A percentile compares a stretch with the other conserved stretches of the same genome.
These are phyloP conservation scores for Exophiala dermatitidis DNA, from an alignment of 2,329 filamentous ascomycete genomes.

Conservation along the genomic window DNA sequence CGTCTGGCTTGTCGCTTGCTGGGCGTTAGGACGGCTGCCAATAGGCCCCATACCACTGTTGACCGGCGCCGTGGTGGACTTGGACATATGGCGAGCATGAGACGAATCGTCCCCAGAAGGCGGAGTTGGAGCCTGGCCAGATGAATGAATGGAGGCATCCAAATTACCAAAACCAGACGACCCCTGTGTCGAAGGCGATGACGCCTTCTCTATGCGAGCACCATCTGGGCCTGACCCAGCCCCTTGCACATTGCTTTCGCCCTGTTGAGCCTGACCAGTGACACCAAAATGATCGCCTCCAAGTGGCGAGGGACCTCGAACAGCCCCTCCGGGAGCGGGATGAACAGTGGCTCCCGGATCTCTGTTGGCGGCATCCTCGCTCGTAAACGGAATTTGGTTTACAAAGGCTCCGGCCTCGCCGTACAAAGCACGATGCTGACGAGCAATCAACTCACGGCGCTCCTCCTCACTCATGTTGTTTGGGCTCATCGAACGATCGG, in stretches of 20 bases:
- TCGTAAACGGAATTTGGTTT: slow-evolving; percentile 58
- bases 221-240: slow-evolving; percentile 15
- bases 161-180: slow-evolving; percentile 53
- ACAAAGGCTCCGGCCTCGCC: slow-evolving; percentile 62
- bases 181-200: slow-evolving; percentile 49
- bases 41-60: slow-evolving; percentile 77
- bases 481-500: slow-evolving; percentile 77
- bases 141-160: slow-evolving; percentile 56
- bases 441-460: slow-evolving; percentile 88
- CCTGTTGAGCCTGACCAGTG: slow-evolving; percentile 30
- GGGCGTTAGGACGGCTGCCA: slow-evolving; percentile 71
- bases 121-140: slow-evolving; percentile 77
- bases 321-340: slow-evolving; percentile 40
- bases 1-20: slow-evolving; percentile 48
- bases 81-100: slow-evolving; percentile 58
- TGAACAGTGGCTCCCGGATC: slow-evolving; percentile 57
- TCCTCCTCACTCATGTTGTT: slow-evolving; percentile 89
- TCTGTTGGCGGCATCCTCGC: slow-evolving; percentile 60
- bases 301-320: slow-evolving; percentile 71
- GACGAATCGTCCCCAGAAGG: slow-evolving; percentile 67
- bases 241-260: slow-evolving; percentile 7
- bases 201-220: slow-evolving; percentile 50
- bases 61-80: slow-evolving; percentile 45
- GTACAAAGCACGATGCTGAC: slow-evolving; percentile 90
- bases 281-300: slow-evolving; percentile 64